phyloP scores from a whole-genome alignment of 352 stramenopile genomes.

The Peronospora farinosa region DNA sequence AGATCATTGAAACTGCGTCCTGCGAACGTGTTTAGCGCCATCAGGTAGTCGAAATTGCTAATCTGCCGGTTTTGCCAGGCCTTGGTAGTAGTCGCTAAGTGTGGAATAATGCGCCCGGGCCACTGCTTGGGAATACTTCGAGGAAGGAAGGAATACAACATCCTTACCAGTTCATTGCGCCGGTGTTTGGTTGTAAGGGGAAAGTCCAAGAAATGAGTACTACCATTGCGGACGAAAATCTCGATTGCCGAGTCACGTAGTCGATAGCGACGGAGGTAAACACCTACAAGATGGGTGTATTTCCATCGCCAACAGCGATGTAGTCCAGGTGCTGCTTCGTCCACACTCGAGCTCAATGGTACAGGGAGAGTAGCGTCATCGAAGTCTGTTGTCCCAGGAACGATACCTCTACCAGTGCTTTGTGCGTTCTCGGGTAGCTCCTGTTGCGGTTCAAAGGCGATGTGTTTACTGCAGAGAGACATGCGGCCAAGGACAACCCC shows the following conservation, averaged over 20 bases:
- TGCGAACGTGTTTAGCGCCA: conserved; percentile 89
- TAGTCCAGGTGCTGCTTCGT: conserved; percentile 62
- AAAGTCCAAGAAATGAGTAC: conserved; percentile 79
- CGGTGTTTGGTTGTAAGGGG: conserved; percentile 57
- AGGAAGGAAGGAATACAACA: conserved; percentile 75
- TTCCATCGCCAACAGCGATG: conserved; percentile 78
- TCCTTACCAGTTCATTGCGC: conserved; percentile 66
- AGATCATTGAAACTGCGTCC: conserved; percentile 89
- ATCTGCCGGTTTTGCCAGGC: conserved; percentile 76
- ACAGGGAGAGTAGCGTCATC: conserved; percentile 18
- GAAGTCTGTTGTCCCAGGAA: conserved; percentile 14
- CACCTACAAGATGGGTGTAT: conserved; percentile 63
- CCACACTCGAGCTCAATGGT: conserved; percentile 7
- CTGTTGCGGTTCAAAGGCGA: conserved; percentile 58
- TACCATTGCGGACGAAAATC: conserved; percentile 74
- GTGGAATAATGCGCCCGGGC: conserved; percentile 48
- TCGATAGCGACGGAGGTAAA: conserved; percentile 78
- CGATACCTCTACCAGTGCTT: conserved; percentile 5
- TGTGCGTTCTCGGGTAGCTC: conserved; percentile 14
- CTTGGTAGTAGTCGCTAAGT: conserved; percentile 52
- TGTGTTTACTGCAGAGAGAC: conserved; percentile 54
- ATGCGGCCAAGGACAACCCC: conserved; percentile 61
- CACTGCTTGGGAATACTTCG: conserved; percentile 69
- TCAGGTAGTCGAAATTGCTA: conserved; percentile 95
- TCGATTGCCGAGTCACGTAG: conserved; percentile 79